Evolutionary conservation across 768 basidiomycete species (phyloP), one percentile per base, ranked within the genome.

Genomic region (Mycena olivaceomarginata): DNA sequence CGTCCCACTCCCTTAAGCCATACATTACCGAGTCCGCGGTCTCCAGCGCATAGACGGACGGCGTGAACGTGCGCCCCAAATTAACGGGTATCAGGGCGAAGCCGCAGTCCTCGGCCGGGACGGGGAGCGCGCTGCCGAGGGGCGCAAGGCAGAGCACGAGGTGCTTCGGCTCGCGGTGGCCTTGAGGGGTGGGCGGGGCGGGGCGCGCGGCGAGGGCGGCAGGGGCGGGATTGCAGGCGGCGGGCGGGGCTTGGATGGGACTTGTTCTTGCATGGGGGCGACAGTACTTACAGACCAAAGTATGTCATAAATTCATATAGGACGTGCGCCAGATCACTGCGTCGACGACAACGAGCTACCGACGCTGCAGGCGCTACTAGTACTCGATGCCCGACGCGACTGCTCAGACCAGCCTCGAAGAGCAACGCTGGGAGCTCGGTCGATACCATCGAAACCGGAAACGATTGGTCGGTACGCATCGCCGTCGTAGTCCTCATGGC

Each of bases 81-180:
- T 84, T 84, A 2, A 84, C 79, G 10, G 86, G 86, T 18, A 89
- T 62, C 31, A 89, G 68, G 67, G 88, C 85, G 74, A 88, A 88
- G 4, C 86, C 87, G 74, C 85, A 84, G 73, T 90, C 88, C 62
- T 89, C 86, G 13, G 79, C 76, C 6, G 86, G 81, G 12, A 85
- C 40, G 22, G 84, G 67, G 62, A 80, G 46, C 59, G 80, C 81
- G 74, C 82, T 83, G 13, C 85, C 85, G 41, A 85, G 84, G 0
- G 90, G 88, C 4, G 89, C 84, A 2, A 91, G 85, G 66, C 91
- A 92, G 5, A 94, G 83, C 8, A 94, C 81, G 1, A 94, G 81
- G 79, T 92, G 92, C 45, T 86, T 88, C 31, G 85, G 75, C 5
- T 76, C 80, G 31, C 2, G 31, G 31, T 20, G 74, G 66, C 31